phyloP scores from a whole-genome alignment of 192 early-diverging fungal species.

The Coemansia guatemalensis region DNA sequence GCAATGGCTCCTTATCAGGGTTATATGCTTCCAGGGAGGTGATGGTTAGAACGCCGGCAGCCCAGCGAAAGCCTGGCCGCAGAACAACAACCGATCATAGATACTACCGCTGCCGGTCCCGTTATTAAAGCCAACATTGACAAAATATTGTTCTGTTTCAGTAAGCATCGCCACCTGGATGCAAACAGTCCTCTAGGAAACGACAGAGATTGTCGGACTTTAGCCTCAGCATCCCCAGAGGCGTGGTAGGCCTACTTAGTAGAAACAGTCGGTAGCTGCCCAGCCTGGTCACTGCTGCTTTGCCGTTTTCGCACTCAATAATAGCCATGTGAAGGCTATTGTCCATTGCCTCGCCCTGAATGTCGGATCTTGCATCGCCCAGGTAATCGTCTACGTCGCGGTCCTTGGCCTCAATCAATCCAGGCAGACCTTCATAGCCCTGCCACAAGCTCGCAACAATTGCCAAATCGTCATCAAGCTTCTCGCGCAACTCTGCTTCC shows the following conservation, averaged over 20 bases:
- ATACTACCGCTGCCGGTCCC: too few relatives aligned
- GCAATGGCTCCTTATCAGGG: too few relatives aligned
- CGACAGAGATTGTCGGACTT: slow-evolving; percentile 31
- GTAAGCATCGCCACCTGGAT: background rate
- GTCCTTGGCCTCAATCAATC: slow-evolving; percentile 37
- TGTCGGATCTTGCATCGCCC: slow-evolving; percentile 29
- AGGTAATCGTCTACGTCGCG: slow-evolving; percentile 29
- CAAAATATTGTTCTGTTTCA: too few relatives aligned
- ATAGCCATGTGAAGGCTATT: slow-evolving; percentile 42
- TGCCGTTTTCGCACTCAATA: slow-evolving; percentile 44
- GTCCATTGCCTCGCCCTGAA: slow-evolving; percentile 19
- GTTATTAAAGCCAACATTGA: too few relatives aligned
- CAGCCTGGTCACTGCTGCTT: slow-evolving; percentile 28
- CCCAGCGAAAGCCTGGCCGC: too few relatives aligned
- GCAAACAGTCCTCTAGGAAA: slow-evolving; percentile 34
- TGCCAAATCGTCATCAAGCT: slow-evolving; percentile 48
- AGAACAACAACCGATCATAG: too few relatives aligned
- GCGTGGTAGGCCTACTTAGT: slow-evolving; percentile 23
- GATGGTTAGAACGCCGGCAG: too few relatives aligned
- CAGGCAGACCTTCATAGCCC: slow-evolving; percentile 37
- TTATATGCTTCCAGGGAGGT: too few relatives aligned
- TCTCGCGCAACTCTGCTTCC: slow-evolving; percentile 20
- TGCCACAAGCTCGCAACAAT: slow-evolving; percentile 49
- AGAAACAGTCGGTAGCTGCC: slow-evolving; percentile 41
- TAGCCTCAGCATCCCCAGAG: slow-evolving; percentile 42